A percentile compares a stretch with the other conserved stretches of the same genome.
phyloP scores from a whole-genome alignment of 2,329 filamentous ascomycete species.

The Aspergillus eucalypticola region DNA sequence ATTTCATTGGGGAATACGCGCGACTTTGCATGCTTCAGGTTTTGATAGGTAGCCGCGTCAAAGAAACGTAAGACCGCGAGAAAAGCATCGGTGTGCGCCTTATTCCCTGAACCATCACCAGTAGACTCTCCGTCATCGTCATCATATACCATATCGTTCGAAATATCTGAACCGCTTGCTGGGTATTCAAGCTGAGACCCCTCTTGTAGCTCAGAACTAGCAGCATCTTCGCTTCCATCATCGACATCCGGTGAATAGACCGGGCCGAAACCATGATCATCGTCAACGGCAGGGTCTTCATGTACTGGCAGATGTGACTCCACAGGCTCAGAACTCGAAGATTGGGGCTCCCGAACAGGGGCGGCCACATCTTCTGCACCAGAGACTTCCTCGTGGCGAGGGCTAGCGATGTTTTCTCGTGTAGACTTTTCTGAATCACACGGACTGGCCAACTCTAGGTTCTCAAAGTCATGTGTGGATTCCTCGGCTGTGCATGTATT shows the following conservation, averaged over 20 bases:
- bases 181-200: background rate
- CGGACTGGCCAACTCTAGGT: no score
- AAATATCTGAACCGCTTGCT: background rate
- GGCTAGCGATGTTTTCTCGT: background rate
- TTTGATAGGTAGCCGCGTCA: slow-evolving; percentile 6
- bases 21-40: slow-evolving; percentile 11
- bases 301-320: background rate
- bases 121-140: background rate
- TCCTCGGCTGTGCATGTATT: background rate
- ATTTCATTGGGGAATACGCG: slow-evolving; percentile 20
- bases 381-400: background rate
- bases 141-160: background rate
- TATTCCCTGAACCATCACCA: background rate
- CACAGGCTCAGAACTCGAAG: background rate
- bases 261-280: background rate
- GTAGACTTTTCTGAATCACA: background rate
- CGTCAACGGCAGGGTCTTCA: background rate
- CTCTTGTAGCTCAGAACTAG: background rate
- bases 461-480: no score
- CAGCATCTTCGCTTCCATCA: background rate
- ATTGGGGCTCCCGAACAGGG: background rate
- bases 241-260: background rate
- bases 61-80: slow-evolving; percentile 16
- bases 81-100: background rate
- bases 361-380: background rate